A percentile compares a stretch with the other conserved stretches of the same genome.
Conservation (phyloP, 1,284 basidiomycete species). For the Ceratobasidium theobromae region DNA sequence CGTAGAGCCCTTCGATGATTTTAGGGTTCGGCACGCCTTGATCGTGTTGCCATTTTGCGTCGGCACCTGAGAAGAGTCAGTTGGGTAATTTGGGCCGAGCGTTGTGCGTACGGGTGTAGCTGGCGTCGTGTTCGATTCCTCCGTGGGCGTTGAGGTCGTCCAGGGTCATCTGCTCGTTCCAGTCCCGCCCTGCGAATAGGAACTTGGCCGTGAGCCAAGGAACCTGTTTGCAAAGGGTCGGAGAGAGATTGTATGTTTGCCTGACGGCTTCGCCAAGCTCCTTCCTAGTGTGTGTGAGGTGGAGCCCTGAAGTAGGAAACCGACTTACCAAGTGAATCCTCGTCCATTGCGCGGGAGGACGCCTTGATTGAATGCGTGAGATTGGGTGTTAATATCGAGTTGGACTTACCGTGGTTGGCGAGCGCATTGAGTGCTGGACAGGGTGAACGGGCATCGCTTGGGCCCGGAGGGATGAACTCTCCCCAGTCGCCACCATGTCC, state of each 20-base stretch:
- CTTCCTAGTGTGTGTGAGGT: slow-evolving; percentile 1
- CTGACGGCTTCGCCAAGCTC: slow-evolving; percentile 26
- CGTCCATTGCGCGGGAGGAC: slow-evolving; percentile 32
- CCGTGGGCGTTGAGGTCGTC: slow-evolving; percentile 33
- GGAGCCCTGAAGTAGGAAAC: background rate
- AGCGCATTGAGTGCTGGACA: slow-evolving; percentile 34
- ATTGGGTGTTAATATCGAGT: background rate
- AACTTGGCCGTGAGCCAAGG: slow-evolving; percentile 30
- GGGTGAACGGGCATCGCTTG: slow-evolving; percentile 24
- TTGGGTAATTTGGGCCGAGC: background rate
- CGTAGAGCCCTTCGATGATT: slow-evolving; percentile 19
- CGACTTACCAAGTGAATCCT: slow-evolving; percentile 17
- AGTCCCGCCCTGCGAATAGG: slow-evolving; percentile 22
- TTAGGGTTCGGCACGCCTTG: slow-evolving; percentile 5
- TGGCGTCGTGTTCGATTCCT: slow-evolving; percentile 34
- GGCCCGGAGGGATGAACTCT: slow-evolving; percentile 18
- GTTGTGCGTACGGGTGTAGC: slow-evolving; percentile 16
- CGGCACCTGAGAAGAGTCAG: background rate
- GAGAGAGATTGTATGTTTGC: slow-evolving; percentile 34
- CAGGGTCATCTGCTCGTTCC: slow-evolving; percentile 26
- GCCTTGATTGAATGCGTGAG: background rate
- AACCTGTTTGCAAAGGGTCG: slow-evolving; percentile 32
- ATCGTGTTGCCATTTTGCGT: slow-evolving; percentile 24
- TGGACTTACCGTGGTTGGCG: slow-evolving; percentile 32
- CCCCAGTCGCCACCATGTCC: slow-evolving; percentile 31